Evolutionary conservation across 345 rosid genomes (phyloP).

Genomic region (Eutrema japonicum): DNA sequence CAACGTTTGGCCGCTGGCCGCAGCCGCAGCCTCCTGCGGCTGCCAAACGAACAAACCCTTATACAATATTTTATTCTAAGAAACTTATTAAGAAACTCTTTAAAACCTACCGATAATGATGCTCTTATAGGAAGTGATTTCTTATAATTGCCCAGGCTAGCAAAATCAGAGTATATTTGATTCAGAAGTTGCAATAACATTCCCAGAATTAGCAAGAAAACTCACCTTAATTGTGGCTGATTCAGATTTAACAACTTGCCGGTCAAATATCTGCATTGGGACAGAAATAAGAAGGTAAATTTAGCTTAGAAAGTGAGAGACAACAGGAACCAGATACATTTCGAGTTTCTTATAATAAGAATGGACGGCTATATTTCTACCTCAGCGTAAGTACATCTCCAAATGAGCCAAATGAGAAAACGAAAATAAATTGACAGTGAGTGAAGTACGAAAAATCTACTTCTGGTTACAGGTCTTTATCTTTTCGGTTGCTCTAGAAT

Average conservation of each 20-base stretch:
- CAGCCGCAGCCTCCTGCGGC: no score
- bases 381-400: background rate
- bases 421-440: background rate
- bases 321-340: background rate
- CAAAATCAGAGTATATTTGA: background rate
- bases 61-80: no score
- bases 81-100: no score
- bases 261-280: slow-evolving; percentile 60
- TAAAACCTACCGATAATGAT: no score
- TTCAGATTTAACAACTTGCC: slow-evolving; percentile 93
- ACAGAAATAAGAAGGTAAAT: background rate
- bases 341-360: background rate
- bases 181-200: background rate
- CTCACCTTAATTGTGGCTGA: slow-evolving; percentile 89
- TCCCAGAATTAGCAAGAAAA: background rate
- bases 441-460: background rate
- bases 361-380: background rate
- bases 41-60: no score
- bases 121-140: background rate
- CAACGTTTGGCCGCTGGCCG: no score
- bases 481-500: background rate
- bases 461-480: no score
- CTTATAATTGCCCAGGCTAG: background rate
- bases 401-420: background rate
- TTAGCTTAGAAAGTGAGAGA: background rate